Base-by-base conservation (phyloP, 306 rosid genomes). In the Aeschynomene evenia region DNA sequence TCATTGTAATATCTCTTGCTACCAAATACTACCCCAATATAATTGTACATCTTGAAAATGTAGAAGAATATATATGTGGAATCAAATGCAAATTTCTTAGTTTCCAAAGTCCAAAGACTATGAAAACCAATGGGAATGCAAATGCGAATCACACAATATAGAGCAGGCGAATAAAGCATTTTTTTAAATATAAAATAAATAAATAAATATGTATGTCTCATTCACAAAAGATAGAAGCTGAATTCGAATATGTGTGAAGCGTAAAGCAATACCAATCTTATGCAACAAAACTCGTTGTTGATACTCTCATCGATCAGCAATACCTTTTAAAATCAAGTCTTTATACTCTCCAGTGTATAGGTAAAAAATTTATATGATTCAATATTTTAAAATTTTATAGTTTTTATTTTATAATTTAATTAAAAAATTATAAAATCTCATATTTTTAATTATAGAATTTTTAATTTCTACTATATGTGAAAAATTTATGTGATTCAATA, bases 231-330 rank as follows among this genome's bases (percentile, higher is more conserved):
- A 24, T 60, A 23, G 42, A 24, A 5, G 50, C 63, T 16, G 40
- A 62, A 51, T 50, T 73, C 34, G 79, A 75, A 75, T 48, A 74
- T 45, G 13, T 13, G 34, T 31, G 49, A 68, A 60, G 75, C 48
- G 22, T 59, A 76, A 68, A 76, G 80, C 51, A 45, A 40, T 55
- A 26, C 19, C 63, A 68, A 76, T 59, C 70, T 76, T 58, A 64
- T 67, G 21, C 40, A 26, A 20, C 74, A 75, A 66, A 66, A 46
- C 36, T 55, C 65, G 4, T 11, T 37, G 64, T 37, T 75, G 56
- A 46, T 59, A 46, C 60, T 4, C 39, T 49, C 10, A 34, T 50
- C 49, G 58, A 66, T 66, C 74, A 21, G 16, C 20, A 19, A 33
- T 50, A 34, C 37, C 33, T 66, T 23, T 42, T 7, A 22, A 1